Evolutionary conservation across 1,284 basidiomycete species (phyloP), one percentile per base, ranked within the genome.

Genomic region (Microbotryum violaceum): DNA sequence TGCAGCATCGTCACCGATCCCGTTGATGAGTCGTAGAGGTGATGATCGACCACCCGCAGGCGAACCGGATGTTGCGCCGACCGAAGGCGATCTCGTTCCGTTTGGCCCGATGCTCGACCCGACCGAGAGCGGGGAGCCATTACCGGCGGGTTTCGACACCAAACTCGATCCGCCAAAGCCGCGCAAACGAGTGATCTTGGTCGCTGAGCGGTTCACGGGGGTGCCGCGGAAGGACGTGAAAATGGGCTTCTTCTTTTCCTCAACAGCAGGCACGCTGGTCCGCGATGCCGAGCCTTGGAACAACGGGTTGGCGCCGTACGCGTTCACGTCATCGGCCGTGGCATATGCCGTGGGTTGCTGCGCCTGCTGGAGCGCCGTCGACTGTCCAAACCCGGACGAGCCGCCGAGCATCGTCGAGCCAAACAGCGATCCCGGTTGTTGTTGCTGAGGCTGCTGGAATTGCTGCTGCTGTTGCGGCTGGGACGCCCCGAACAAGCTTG

Each of bases 251-350:
- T 78, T 78, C 72, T 79, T 79, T 67, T 75, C 74, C 52, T 74
- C 71, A 29, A 77, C 75, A 27, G 54, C 58, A 8, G 69, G 60
- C 42, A 63, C 61, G 57, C 72, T 73, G 16, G 70, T 70, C 65
- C 74, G 74, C n/a, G 72, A 65, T 27, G 70, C 70, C 55, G 71
- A 56, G 57, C 67, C 54, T 54, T 74, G 72, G 67, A 83, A 82
- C 48, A 83, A 74, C 20, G 78, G 78, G 72, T 89, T 91, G 62
- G 84, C 82, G 49, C 88, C 88, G 73, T 97, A 92, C 0, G 94
- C 92, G 70, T 82, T 81, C 73, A 91, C 86, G 53, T 88, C 86
- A 71, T 97, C 89, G 12, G 90, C 91, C 0, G 90, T 88, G 16
- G 84, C 88, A 58, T 93, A 78, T 0, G 80, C 78, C 16, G 82